phyloP scores from a whole-genome alignment of 139 green algal species.

The Chlorella sp. region DNA sequence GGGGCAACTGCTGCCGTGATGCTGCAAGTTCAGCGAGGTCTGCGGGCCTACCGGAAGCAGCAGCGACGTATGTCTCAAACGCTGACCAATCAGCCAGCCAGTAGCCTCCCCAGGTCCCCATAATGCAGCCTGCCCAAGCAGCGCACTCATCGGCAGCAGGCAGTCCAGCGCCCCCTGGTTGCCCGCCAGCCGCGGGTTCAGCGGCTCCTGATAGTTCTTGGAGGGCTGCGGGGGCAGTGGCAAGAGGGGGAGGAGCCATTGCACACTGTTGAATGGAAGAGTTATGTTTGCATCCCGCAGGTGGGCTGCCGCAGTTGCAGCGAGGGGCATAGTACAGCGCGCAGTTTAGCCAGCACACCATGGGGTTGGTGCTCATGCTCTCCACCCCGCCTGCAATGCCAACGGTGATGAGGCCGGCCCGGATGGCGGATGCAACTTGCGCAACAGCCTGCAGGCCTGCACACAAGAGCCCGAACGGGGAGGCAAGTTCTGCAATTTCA shows the following conservation, averaged over 20 bases:
- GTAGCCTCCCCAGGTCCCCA: no score
- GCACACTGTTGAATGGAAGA: no score
- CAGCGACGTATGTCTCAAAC: no score
- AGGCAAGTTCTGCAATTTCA: no score
- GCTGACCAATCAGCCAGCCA: no score
- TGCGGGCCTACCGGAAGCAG: not conserved
- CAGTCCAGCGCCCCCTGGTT: slow-evolving; percentile 85
- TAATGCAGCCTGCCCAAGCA: no score
- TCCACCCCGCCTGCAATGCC: slow-evolving; percentile 94
- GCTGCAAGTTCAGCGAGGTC: not conserved
- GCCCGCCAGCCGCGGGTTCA: slow-evolving; percentile 87
- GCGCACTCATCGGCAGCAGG: slow-evolving; percentile 94
- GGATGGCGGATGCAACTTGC: slow-evolving; percentile 94
- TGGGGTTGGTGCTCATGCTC: slow-evolving; percentile 96
- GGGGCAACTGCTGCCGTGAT: not conserved
- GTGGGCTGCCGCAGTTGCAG: no score
- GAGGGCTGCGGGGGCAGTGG: no score
- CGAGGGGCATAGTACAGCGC: no score
- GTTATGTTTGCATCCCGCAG: no score
- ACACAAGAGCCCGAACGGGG: no score
- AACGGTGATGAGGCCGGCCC: slow-evolving; percentile 94
- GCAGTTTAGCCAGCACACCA: slow-evolving; percentile 71
- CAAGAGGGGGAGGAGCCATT: no score
- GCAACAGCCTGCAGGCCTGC: slow-evolving; percentile 95
- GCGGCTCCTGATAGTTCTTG: slow-evolving; percentile 86